Conservation (phyloP, 495 filamentous ascomycete genomes). For the Elasticomyces elasticus region DNA sequence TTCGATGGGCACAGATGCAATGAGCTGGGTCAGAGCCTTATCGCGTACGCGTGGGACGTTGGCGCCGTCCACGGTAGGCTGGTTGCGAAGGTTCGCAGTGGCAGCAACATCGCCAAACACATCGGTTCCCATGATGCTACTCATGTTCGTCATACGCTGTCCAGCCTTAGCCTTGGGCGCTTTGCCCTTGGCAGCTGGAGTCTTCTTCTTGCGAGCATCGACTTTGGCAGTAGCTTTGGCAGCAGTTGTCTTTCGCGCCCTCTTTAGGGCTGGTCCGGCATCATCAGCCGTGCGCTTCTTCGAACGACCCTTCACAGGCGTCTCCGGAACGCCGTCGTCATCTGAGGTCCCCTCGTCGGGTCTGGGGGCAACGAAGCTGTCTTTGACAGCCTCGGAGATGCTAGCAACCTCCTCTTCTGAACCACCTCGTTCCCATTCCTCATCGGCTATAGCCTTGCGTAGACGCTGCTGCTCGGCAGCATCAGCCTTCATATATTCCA, state of each 20-base stretch:
- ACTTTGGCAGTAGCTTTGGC: neutral
- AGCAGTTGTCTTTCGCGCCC: neutral
- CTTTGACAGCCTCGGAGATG: neutral
- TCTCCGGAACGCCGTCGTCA: neutral
- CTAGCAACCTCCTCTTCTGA: neutral
- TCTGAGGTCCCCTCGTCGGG: neutral
- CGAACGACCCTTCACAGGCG: neutral
- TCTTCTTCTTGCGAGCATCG: neutral
- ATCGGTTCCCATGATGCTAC: constrained; percentile 9
- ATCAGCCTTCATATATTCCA: constrained; percentile 12
- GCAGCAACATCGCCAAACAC: constrained; percentile 25
- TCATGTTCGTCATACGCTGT: constrained; percentile 4
- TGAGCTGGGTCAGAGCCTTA: constrained; percentile 26
- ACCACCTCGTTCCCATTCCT: constrained; percentile 1
- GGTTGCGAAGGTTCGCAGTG: constrained; percentile 9
- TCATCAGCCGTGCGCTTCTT: neutral
- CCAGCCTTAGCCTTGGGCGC: neutral
- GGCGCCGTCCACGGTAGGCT: constrained; percentile 15
- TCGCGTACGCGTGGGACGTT: constrained; percentile 14
- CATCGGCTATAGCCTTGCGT: constrained; percentile 1
- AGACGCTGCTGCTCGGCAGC: neutral
- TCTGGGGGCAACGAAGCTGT: neutral
- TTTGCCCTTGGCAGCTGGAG: constrained; percentile 3
- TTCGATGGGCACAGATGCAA: constrained; percentile 25
- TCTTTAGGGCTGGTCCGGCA: neutral